A percentile compares a stretch with the other conserved stretches of the same genome.
Conservation (phyloP, 1,284 basidiomycete species). For the Ceratobasidium sp. region DNA sequence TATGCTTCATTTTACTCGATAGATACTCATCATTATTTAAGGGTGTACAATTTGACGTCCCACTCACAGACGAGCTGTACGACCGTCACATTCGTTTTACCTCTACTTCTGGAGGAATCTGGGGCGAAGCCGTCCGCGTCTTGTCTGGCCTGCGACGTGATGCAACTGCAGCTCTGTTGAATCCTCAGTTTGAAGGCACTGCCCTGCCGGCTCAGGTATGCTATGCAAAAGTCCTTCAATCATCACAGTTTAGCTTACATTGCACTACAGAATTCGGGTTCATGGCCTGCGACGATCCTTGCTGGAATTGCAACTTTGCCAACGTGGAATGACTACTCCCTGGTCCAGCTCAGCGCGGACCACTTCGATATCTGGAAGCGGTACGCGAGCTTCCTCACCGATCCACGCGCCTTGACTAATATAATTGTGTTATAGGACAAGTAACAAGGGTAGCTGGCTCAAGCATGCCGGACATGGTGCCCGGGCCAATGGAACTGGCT, state of each 20-base stretch:
- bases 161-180: slow-evolving; percentile 52
- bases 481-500: slow-evolving; percentile 52
- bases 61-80: slow-evolving; percentile 52
- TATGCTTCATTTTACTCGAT: not conserved
- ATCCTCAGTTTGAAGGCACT: slow-evolving; percentile 53
- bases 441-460: slow-evolving; percentile 48
- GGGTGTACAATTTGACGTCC: slow-evolving; percentile 52
- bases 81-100: slow-evolving; percentile 54
- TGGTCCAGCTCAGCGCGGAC: slow-evolving; percentile 29
- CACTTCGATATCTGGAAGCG: slow-evolving; percentile 37
- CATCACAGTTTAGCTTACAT: not conserved
- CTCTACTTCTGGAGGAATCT: slow-evolving; percentile 51
- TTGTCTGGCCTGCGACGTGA: slow-evolving; percentile 54
- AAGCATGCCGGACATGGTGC: slow-evolving; percentile 51
- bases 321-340: slow-evolving; percentile 23
- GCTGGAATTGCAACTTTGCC: slow-evolving; percentile 10
- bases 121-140: slow-evolving; percentile 53
- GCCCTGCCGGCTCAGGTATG: slow-evolving; percentile 47
- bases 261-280: slow-evolving; percentile 7
- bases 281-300: slow-evolving; percentile 20
- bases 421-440: slow-evolving; percentile 43
- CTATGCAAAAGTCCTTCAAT: not conserved
- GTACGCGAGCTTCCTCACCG: not conserved
- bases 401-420: not conserved
- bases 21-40: slow-evolving; percentile 26